Evolutionary conservation across 164 flowering plant species (phyloP).

Genomic region (Protea cynaroides): DNA sequence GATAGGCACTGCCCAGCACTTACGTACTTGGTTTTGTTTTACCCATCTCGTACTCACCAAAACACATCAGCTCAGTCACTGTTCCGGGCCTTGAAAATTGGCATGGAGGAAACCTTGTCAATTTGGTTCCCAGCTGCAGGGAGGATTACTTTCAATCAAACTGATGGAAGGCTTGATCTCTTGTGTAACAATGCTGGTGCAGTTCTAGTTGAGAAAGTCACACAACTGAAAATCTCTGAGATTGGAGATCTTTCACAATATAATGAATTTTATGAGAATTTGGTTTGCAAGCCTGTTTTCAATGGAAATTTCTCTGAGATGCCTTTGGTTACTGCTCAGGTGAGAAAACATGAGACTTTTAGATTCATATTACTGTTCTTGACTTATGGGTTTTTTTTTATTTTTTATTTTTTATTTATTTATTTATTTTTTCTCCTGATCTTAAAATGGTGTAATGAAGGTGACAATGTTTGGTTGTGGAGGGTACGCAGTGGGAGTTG

Average conservation of each 20-base stretch:
- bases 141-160: constrained; percentile 27
- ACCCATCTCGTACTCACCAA: constrained; percentile 13
- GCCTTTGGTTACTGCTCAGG: constrained; percentile 58
- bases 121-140: constrained; percentile 49
- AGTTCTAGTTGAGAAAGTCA: constrained; percentile 39
- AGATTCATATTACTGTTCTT: too few relatives aligned
- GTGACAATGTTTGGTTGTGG: constrained; percentile 48
- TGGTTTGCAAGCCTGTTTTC: constrained; percentile 40
- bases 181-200: constrained; percentile 48
- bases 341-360: constrained; percentile 11
- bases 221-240: constrained; percentile 31
- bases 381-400: too few relatives aligned
- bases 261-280: constrained; percentile 33
- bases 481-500: constrained; percentile 41
- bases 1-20: constrained; percentile 48
- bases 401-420: too few relatives aligned
- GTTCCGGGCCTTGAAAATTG: constrained; percentile 28
- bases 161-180: constrained; percentile 33
- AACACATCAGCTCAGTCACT: constrained; percentile 15
- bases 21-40: constrained; percentile 50
- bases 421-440: too few relatives aligned
- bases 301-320: constrained; percentile 31
- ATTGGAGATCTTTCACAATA: constrained; percentile 46
- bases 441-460: constrained; percentile 14
- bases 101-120: constrained; percentile 37